Conservation (phyloP, 139 green algal species). For the Tetraselmis chui region DNA sequence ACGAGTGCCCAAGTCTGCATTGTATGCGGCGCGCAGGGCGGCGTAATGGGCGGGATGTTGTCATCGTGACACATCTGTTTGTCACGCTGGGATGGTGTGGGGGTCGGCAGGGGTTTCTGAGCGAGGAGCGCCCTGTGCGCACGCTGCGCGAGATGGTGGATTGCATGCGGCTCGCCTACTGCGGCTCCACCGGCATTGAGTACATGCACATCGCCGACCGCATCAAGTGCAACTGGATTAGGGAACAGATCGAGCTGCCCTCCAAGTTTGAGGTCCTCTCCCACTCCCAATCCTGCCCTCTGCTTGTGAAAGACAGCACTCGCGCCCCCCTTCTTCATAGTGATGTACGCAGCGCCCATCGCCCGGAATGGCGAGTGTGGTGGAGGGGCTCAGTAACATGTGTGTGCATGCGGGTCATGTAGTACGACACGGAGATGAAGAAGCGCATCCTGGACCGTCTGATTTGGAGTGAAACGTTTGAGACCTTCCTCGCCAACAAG, state of each 20-base stretch:
- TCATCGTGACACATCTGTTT: background rate
- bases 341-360: slow-evolving; percentile 14
- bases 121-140: slow-evolving; percentile 67
- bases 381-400: no score
- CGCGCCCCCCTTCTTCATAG: background rate
- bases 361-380: no score
- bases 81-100: background rate
- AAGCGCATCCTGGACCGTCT: slow-evolving; percentile 87
- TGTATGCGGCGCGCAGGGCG: background rate
- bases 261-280: background rate
- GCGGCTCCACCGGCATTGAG: slow-evolving; percentile 76
- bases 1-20: background rate
- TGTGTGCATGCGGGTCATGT: background rate
- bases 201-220: slow-evolving; percentile 98
- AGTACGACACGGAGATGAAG: slow-evolving; percentile 55
- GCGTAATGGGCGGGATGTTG: background rate
- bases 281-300: background rate
- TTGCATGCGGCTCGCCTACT: slow-evolving; percentile 85
- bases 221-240: slow-evolving; percentile 94
- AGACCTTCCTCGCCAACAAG: slow-evolving; percentile 96
- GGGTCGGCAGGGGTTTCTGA: slow-evolving; percentile 75
- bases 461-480: slow-evolving; percentile 90
- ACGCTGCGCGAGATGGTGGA: slow-evolving; percentile 83
- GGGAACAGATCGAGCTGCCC: slow-evolving; percentile 72
- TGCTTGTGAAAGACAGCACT: background rate